These are phyloP conservation scores for Fusarium sp. DNA, from an alignment of 2,329 filamentous ascomycete genomes.

Conservation along the genomic window DNA sequence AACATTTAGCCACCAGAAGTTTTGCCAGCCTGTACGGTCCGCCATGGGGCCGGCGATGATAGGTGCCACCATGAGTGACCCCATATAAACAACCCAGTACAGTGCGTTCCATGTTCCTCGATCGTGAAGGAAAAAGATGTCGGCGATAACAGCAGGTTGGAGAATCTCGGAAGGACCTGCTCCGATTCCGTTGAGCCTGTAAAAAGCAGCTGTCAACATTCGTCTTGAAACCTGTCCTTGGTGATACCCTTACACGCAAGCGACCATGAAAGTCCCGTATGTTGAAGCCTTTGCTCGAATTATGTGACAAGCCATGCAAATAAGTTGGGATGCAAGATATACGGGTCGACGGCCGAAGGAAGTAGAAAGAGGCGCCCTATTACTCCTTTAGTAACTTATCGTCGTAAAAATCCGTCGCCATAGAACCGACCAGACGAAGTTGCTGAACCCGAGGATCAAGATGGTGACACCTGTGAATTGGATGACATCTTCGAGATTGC, in stretches of 20 bases:
- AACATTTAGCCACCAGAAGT: background rate
- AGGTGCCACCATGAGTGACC: slow-evolving; percentile 6
- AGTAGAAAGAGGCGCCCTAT: background rate
- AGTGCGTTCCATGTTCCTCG: slow-evolving; percentile 30
- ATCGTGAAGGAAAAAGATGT: slow-evolving; percentile 32
- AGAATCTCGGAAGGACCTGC: slow-evolving; percentile 22
- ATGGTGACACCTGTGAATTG: slow-evolving; percentile 16
- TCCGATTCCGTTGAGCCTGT: slow-evolving; percentile 11
- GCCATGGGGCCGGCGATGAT: background rate
- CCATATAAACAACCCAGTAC: slow-evolving; percentile 29
- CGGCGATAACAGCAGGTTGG: slow-evolving; percentile 27
- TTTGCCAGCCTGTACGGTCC: background rate
- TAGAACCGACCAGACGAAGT: slow-evolving; percentile 8
- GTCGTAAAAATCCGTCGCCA: background rate
- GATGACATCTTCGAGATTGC: slow-evolving; percentile 1
- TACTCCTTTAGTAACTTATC: background rate
- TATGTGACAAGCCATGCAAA: slow-evolving; percentile 15
- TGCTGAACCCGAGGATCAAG: slow-evolving; percentile 16
- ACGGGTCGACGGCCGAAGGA: slow-evolving; percentile 4
- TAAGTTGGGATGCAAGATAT: slow-evolving; percentile 2
- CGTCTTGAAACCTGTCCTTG: background rate
- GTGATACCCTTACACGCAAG: background rate
- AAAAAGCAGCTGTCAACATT: background rate
- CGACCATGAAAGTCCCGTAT: slow-evolving; percentile 11
- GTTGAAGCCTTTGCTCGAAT: slow-evolving; percentile 8